These are phyloP conservation scores for Tolypocladium guangdongense DNA, from an alignment of 2,329 filamentous ascomycete species.

Conservation along the genomic window DNA sequence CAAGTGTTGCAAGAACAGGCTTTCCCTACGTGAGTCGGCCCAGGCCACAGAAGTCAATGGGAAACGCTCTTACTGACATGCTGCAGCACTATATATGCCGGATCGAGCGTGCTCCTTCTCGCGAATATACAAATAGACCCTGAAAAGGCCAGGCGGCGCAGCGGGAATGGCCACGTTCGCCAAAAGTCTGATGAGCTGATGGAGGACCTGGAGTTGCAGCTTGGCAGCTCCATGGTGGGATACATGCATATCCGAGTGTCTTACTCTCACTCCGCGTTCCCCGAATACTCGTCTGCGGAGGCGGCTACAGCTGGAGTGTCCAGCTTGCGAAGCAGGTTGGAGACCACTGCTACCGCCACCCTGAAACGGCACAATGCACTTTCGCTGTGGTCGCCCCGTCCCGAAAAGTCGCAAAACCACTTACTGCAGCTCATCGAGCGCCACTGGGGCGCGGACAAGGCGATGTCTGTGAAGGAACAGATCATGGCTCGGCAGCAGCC, in stretches of 20 bases:
- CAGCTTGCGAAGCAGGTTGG: conserved; percentile 34
- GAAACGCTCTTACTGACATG: conserved; percentile 4
- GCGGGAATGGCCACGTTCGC: conserved; percentile 13
- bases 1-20: conserved; percentile 35
- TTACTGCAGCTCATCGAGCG: conserved; percentile 34
- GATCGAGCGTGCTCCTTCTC: conserved; percentile 37
- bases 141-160: conserved; percentile 1
- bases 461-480: conserved; percentile 11
- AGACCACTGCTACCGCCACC: conserved; percentile 40
- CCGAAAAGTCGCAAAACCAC: conserved; percentile 22
- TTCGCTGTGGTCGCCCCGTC: conserved; percentile 41
- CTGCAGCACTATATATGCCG: conserved; percentile 28
- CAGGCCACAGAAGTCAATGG: background rate
- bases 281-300: conserved; percentile 16
- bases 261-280: conserved; percentile 48
- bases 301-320: conserved; percentile 20
- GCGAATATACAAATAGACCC: conserved; percentile 30
- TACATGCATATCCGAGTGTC: conserved; percentile 41
- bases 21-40: conserved; percentile 27
- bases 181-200: conserved; percentile 45
- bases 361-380: conserved; percentile 36
- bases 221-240: conserved; percentile 35
- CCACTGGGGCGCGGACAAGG: conserved; percentile 36
- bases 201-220: conserved; percentile 44
- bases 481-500: background rate